Conservation (phyloP, 2,329 filamentous ascomycete genomes). For the Calonectria ilicicola region DNA sequence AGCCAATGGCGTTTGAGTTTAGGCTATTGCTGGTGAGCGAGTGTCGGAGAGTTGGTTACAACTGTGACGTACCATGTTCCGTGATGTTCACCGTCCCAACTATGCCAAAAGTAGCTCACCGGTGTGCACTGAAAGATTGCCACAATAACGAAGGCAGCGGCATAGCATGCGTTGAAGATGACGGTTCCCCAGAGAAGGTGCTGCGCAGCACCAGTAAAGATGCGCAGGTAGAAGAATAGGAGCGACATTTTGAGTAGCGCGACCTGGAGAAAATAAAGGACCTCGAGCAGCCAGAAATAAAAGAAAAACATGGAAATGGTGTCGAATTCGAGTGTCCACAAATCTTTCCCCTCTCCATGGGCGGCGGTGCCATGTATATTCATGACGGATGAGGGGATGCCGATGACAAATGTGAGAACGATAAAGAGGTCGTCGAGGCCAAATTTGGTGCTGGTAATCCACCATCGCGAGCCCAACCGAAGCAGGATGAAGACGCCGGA, state of each 20-base stretch:
- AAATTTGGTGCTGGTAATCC: slow-evolving; percentile 27
- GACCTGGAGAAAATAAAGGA: slow-evolving; percentile 32
- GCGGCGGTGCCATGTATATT: slow-evolving; percentile 30
- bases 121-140: slow-evolving; percentile 54
- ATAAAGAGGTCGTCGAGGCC: slow-evolving; percentile 36
- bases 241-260: slow-evolving; percentile 32
- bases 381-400: slow-evolving; percentile 29
- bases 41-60: neutral
- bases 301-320: slow-evolving; percentile 28
- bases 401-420: slow-evolving; percentile 18
- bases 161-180: slow-evolving; percentile 35
- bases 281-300: slow-evolving; percentile 29
- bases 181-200: slow-evolving; percentile 31
- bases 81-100: slow-evolving; percentile 53
- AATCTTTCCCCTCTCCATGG: slow-evolving; percentile 30
- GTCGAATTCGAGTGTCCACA: slow-evolving; percentile 31
- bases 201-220: slow-evolving; percentile 27
- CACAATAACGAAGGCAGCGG: slow-evolving; percentile 46
- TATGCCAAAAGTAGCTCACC: slow-evolving; percentile 53
- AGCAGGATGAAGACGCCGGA: slow-evolving; percentile 30
- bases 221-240: slow-evolving; percentile 35
- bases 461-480: slow-evolving; percentile 32
- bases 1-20: slow-evolving; percentile 53
- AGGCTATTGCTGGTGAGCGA: slow-evolving; percentile 35
- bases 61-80: slow-evolving; percentile 50